These are phyloP conservation scores for Candida andamanensis DNA, from an alignment of 805 yeast species.

Conservation along the genomic window DNA sequence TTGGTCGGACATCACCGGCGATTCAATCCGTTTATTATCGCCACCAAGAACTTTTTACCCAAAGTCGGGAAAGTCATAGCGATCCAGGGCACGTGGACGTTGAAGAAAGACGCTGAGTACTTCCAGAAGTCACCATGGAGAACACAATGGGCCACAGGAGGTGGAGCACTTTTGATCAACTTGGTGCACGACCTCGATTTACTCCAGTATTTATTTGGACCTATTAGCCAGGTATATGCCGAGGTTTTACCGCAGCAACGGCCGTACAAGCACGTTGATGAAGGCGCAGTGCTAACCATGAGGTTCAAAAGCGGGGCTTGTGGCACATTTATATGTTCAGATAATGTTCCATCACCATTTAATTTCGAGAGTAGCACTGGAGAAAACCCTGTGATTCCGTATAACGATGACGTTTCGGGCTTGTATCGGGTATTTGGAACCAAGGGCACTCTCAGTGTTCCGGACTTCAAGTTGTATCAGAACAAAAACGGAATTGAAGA, in stretches of 20 bases:
- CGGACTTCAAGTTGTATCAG: constrained; percentile 31
- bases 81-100: constrained; percentile 38
- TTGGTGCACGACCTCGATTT: constrained; percentile 40
- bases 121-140: constrained; percentile 37
- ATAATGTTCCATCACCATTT: constrained; percentile 37
- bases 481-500: neutral
- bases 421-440: constrained; percentile 36
- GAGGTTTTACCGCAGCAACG: constrained; percentile 32
- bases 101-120: constrained; percentile 30
- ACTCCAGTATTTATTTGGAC: constrained; percentile 36
- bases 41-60: constrained; percentile 28
- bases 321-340: constrained; percentile 40
- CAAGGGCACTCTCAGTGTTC: constrained; percentile 35
- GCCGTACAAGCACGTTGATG: constrained; percentile 26
- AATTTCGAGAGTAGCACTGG: constrained; percentile 40
- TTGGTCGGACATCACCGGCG: constrained; percentile 41
- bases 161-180: constrained; percentile 37
- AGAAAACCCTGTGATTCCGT: constrained; percentile 39
- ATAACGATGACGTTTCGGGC: constrained; percentile 24
- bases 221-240: constrained; percentile 34
- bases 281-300: constrained; percentile 38
- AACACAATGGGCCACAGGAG: constrained; percentile 28
- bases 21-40: constrained; percentile 37
- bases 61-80: constrained; percentile 31
- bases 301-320: constrained; percentile 33